Conservation (phyloP, 1,284 basidiomycete species). For the Cronartium quercuum region DNA sequence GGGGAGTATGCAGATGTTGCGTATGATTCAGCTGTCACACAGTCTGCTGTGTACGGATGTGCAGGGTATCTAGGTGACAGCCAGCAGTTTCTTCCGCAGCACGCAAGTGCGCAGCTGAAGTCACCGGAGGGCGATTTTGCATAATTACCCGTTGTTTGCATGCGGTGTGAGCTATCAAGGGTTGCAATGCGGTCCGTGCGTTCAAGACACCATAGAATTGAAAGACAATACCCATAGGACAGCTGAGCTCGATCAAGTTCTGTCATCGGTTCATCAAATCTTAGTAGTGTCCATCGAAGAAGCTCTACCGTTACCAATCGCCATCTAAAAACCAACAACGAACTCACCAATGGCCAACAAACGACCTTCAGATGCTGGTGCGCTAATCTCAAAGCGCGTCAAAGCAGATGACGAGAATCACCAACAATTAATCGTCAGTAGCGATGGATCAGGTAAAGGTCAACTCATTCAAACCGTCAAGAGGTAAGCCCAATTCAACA, state of each 20-base stretch:
- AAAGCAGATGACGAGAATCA: slow-evolving; percentile 19
- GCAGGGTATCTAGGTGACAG: too few relatives aligned
- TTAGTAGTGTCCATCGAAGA: neutral
- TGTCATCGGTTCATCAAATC: neutral
- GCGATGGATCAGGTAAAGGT: slow-evolving; percentile 25
- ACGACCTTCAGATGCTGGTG: slow-evolving; percentile 12
- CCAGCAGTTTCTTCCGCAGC: too few relatives aligned
- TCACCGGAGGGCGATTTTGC: too few relatives aligned
- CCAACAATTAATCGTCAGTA: slow-evolving; percentile 32
- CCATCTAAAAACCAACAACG: neutral
- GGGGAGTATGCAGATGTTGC: too few relatives aligned
- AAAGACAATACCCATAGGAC: neutral
- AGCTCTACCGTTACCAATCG: neutral
- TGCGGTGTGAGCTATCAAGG: neutral
- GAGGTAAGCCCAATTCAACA: slow-evolving; percentile 9
- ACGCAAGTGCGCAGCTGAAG: too few relatives aligned
- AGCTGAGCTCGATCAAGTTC: neutral
- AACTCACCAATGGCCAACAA: slow-evolving; percentile 8
- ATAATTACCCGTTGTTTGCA: too few relatives aligned
- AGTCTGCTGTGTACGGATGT: too few relatives aligned
- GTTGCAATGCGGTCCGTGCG: neutral
- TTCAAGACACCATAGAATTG: neutral
- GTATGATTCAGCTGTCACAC: too few relatives aligned
- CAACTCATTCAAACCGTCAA: slow-evolving; percentile 30
- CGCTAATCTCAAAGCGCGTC: slow-evolving; percentile 20